Conservation (phyloP, 192 early-diverging fungal genomes). For the Backusella circina region DNA sequence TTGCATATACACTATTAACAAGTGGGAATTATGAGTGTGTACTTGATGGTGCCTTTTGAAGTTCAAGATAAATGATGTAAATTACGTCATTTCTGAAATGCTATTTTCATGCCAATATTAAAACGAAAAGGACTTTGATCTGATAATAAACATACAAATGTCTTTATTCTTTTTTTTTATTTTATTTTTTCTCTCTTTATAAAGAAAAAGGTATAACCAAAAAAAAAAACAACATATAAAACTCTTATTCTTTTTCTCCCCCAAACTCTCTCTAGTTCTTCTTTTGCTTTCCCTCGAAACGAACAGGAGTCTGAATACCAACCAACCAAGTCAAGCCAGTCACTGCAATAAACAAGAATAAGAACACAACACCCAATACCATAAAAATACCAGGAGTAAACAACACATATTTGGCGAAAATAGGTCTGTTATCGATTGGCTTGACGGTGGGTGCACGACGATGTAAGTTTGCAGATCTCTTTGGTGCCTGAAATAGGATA, state of each 20-base stretch:
- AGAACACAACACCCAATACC: conserved; percentile 20
- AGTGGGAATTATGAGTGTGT: no score
- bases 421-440: conserved; percentile 4
- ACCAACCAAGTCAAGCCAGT: conserved; percentile 31
- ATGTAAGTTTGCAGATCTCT: background rate
- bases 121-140: no score
- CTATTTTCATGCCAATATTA: no score
- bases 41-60: no score
- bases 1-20: no score
- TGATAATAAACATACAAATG: background rate
- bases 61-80: no score
- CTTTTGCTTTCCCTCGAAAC: conserved; percentile 34
- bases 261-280: conserved; percentile 20
- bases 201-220: background rate
- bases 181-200: background rate
- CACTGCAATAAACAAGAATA: conserved; percentile 28
- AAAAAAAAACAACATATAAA: background rate
- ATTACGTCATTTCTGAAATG: no score
- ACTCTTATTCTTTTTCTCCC: background rate
- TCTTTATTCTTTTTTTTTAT: background rate
- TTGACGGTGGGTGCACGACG: conserved; percentile 14
- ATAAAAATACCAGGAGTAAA: conserved; percentile 36
- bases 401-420: conserved; percentile 38
- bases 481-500: background rate
- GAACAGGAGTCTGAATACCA: conserved; percentile 31